phyloP scores from a whole-genome alignment of 2,329 filamentous ascomycete species.

The Dissoconium aciculare region DNA sequence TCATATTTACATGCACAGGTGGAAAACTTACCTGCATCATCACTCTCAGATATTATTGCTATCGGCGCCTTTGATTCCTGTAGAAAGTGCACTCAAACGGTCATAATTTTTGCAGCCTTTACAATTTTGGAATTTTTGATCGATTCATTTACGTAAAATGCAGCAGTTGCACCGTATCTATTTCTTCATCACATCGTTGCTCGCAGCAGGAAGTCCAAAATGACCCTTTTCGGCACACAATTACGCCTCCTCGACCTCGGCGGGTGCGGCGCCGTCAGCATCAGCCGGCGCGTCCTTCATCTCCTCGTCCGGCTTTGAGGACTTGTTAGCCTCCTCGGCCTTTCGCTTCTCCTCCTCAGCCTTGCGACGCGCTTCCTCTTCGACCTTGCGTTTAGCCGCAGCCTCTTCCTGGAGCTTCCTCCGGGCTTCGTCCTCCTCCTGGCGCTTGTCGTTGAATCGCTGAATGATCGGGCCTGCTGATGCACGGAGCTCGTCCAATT shows the following conservation, averaged over 20 bases:
- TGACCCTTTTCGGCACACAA: too few species aligned
- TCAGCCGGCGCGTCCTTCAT: constrained; percentile 44
- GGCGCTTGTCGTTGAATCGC: constrained; percentile 87
- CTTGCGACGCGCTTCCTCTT: constrained; percentile 60
- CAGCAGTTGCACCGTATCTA: too few species aligned
- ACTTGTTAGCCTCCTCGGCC: constrained; percentile 31
- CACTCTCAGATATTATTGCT: too few species aligned
- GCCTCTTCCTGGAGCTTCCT: constrained; percentile 52
- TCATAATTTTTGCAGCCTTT: too few species aligned
- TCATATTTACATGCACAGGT: too few species aligned
- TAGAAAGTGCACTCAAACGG: too few species aligned
- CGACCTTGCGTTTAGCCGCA: constrained; percentile 45
- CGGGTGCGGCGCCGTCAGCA: constrained; percentile 14
- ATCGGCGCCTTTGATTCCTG: too few species aligned
- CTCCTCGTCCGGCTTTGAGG: constrained; percentile 33
- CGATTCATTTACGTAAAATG: too few species aligned
- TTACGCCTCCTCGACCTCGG: constrained; percentile 19
- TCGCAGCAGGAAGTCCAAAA: too few species aligned
- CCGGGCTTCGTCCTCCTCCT: constrained; percentile 65
- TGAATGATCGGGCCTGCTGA: constrained; percentile 83
- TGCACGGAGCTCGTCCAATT: constrained; percentile 88
- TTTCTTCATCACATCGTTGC: too few species aligned
- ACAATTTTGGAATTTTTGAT: too few species aligned
- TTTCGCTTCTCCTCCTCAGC: constrained; percentile 54
- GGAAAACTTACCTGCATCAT: too few species aligned